Evolutionary conservation across 2,329 filamentous ascomycete species (phyloP), one percentile per base, ranked within the genome.

Genomic region (Apiospora pterosperma): DNA sequence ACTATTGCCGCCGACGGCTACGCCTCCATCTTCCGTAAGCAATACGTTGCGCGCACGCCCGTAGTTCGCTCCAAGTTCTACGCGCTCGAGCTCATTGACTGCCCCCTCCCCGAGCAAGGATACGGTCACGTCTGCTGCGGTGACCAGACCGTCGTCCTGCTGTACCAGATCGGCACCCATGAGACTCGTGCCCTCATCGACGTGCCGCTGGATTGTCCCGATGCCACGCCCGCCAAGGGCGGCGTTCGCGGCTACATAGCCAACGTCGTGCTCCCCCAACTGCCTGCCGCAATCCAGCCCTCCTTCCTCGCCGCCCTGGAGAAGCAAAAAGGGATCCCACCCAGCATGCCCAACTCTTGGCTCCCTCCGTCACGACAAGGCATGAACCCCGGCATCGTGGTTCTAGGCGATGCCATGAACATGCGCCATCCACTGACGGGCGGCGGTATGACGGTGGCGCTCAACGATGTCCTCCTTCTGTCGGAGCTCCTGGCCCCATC

Each of bases 361-460:
- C 87, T 99, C 2, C 94, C 96, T 5, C 88, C 96, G 0, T 85
- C 88, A 0, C 80, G 79, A 55, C 91, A 91, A 66, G 91, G 92
- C 74, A 85, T 84, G 55, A 85, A 86, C 12, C 86, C 88, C 1
- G 92, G 92, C 4, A 80, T 97, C 66, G 84, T 97, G 60, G 82
- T 99, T 39, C 85, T 98, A 10, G 96, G 96, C 65, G 96, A 99
- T 76, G 95, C 96, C 16, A 90, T 97, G 85, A 99, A 99, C 82
- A 99, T 99, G 96, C 92, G 96, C n/a, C 96, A 99, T 79, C 96
- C 96, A 1, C 85, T 99, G 14, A 99, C 96, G 0, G 96, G 96
- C 62, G 96, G 96, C 69, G 96, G 96, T 71, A 99, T 99, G 96
- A 98, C 95, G 0, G 96, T 98, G 1, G 96, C 93, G 1, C 91